These are phyloP conservation scores for Picea abies DNA, from an alignment of 83 land plant genomes.

Conservation along the genomic window DNA sequence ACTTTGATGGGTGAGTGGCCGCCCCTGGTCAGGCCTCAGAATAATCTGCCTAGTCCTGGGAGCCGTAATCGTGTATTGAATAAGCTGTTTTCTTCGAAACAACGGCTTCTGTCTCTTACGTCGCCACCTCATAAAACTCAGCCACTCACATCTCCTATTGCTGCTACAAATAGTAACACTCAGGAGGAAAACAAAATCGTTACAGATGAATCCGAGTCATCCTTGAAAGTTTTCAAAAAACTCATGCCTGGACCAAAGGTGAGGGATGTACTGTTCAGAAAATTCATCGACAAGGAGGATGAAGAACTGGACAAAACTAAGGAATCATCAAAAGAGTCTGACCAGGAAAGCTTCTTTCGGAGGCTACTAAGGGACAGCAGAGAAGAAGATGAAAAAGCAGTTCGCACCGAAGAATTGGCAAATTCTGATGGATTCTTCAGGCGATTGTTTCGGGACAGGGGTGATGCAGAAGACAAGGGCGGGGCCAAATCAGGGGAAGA, in stretches of 20 bases:
- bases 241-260: conserved; percentile 92
- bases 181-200: conserved; percentile 58
- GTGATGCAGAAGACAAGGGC: conserved; percentile 56
- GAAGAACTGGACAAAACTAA: conserved; percentile 66
- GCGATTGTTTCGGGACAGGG: conserved; percentile 79
- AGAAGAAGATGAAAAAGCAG: conserved; percentile 68
- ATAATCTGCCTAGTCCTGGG: conserved; percentile 42
- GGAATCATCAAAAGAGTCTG: conserved; percentile 31
- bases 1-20: conserved; percentile 98
- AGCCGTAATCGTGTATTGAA: conserved; percentile 69
- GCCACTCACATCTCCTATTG: conserved; percentile 17
- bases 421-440: conserved; percentile 87
- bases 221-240: conserved; percentile 58
- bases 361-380: conserved; percentile 74
- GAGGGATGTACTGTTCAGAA: conserved; percentile 83
- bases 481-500: conserved; percentile 50
- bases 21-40: conserved; percentile 70
- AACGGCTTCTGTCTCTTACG: conserved; percentile 72
- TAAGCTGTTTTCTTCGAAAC: conserved; percentile 83
- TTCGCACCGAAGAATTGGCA: conserved; percentile 62
- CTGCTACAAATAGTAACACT: conserved; percentile 10
- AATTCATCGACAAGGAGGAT: conserved; percentile 81
- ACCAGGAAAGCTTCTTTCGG: conserved; percentile 71
- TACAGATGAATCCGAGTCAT: conserved; percentile 40
- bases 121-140: conserved; percentile 61